These are phyloP conservation scores for Daldinia sp. DNA, from an alignment of 2,329 filamentous ascomycete genomes.

Conservation along the genomic window DNA sequence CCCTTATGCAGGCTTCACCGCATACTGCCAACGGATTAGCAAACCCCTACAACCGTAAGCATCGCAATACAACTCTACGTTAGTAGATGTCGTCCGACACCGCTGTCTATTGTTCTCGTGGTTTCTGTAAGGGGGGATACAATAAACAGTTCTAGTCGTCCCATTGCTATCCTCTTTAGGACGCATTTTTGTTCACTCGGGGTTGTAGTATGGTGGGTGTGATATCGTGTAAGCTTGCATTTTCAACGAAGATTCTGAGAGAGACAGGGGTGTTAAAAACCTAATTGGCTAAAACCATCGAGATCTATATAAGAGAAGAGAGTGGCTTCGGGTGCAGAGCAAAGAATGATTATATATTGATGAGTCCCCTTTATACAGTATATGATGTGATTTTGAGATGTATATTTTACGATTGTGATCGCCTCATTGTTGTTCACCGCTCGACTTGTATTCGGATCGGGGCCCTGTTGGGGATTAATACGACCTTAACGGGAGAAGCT, in stretches of 20 bases:
- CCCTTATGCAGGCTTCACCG: conserved; percentile 14
- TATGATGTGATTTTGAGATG: background rate
- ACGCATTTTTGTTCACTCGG: conserved; percentile 2
- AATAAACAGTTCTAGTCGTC: conserved; percentile 3
- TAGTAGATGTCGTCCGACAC: conserved; percentile 11
- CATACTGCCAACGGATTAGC: conserved; percentile 9
- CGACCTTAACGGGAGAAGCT: conserved; percentile 21
- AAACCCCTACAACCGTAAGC: conserved; percentile 10
- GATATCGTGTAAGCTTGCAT: background rate
- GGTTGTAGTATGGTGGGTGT: background rate
- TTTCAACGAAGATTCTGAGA: background rate
- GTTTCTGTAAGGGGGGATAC: background rate
- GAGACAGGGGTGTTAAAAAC: background rate
- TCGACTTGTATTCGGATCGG: background rate
- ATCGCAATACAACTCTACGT: conserved; percentile 17
- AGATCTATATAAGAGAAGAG: background rate
- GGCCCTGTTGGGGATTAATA: background rate
- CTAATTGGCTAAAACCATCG: background rate
- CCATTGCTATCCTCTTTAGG: background rate
- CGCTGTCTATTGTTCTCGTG: conserved; percentile 4
- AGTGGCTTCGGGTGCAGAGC: background rate
- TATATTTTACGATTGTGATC: background rate
- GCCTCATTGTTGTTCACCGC: conserved; percentile 1
- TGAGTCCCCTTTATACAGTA: background rate
- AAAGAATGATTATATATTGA: conserved; percentile 9